Conservation (phyloP, 2,329 filamentous ascomycete genomes). For the Simplicillium sp. region DNA sequence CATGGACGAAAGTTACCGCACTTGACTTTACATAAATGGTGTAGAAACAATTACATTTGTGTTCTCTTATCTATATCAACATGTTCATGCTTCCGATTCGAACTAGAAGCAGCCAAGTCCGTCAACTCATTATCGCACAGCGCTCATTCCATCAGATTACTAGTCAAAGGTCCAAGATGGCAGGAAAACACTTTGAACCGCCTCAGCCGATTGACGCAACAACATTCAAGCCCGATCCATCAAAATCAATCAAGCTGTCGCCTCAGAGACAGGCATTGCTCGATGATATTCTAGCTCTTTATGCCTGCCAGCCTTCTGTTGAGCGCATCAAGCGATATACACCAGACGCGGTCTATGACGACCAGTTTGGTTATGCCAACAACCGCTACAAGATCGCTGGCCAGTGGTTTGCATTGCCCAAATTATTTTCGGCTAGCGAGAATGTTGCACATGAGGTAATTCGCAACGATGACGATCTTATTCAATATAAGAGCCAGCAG, state of each 20-base stretch:
- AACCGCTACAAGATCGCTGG: constrained; percentile 49
- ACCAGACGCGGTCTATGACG: constrained; percentile 45
- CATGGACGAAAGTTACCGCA: no score
- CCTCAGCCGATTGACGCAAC: constrained; percentile 38
- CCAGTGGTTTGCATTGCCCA: constrained; percentile 48
- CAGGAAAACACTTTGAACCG: constrained; percentile 43
- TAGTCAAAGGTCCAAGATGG: no score
- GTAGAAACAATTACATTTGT: no score
- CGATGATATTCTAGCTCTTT: constrained; percentile 47
- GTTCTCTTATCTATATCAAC: no score
- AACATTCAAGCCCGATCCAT: constrained; percentile 40
- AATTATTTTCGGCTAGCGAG: constrained; percentile 39
- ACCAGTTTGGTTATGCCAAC: constrained; percentile 50
- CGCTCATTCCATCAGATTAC: no score
- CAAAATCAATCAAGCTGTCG: constrained; percentile 36
- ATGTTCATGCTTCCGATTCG: no score
- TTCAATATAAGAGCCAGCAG: constrained; percentile 42
- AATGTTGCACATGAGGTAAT: constrained; percentile 45
- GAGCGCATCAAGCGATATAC: constrained; percentile 44
- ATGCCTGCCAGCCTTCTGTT: constrained; percentile 43
- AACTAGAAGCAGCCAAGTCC: no score
- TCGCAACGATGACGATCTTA: constrained; percentile 40
- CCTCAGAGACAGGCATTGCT: constrained; percentile 36
- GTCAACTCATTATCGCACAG: no score
- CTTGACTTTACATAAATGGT: no score